A percentile compares a stretch with the other conserved stretches of the same genome.
phyloP scores from a whole-genome alignment of 108 stramenopile genomes.

The Fragilaria crotonensis region DNA sequence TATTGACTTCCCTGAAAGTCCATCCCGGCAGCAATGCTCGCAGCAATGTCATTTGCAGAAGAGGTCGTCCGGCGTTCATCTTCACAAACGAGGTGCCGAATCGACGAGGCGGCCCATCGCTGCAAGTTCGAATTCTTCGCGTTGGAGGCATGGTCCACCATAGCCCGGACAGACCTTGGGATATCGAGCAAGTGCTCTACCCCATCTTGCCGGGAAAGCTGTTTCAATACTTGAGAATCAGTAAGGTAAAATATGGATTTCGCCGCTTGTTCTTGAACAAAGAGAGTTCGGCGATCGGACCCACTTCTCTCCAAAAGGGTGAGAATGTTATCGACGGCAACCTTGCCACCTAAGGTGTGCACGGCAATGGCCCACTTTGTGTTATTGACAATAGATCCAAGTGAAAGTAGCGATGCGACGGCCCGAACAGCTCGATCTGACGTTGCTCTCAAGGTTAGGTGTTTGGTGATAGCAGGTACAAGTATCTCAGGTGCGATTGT shows the following conservation, averaged over 20 bases:
- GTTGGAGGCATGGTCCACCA: slow-evolving; percentile 62
- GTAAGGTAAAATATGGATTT: slow-evolving; percentile 70
- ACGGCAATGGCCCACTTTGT: slow-evolving; percentile 33
- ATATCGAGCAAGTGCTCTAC: slow-evolving; percentile 46
- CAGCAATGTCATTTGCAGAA: slow-evolving; percentile 42
- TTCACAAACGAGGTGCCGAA: slow-evolving; percentile 59
- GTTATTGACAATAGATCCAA: slow-evolving; percentile 45
- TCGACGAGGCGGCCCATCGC: slow-evolving; percentile 67
- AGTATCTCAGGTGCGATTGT: slow-evolving; percentile 51
- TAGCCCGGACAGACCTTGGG: slow-evolving; percentile 46
- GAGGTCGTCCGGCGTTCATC: slow-evolving; percentile 63
- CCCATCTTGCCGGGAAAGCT: slow-evolving; percentile 8
- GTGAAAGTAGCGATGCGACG: slow-evolving; percentile 39
- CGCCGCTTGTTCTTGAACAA: slow-evolving; percentile 71
- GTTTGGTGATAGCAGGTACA: slow-evolving; percentile 55
- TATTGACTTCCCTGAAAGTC: slow-evolving; percentile 22
- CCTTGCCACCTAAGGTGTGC: slow-evolving; percentile 20
- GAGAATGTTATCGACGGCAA: slow-evolving; percentile 45
- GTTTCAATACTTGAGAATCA: slow-evolving; percentile 28
- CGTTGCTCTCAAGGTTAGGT: slow-evolving; percentile 43
- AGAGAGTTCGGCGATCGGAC: slow-evolving; percentile 49
- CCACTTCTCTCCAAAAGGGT: slow-evolving; percentile 64
- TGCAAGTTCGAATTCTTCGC: slow-evolving; percentile 62
- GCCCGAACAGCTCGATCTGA: slow-evolving; percentile 64
- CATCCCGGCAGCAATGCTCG: slow-evolving; percentile 28